Conservation (phyloP, 1,139 yeast genomes). For the Schwanniomyces etchellsii region DNA sequence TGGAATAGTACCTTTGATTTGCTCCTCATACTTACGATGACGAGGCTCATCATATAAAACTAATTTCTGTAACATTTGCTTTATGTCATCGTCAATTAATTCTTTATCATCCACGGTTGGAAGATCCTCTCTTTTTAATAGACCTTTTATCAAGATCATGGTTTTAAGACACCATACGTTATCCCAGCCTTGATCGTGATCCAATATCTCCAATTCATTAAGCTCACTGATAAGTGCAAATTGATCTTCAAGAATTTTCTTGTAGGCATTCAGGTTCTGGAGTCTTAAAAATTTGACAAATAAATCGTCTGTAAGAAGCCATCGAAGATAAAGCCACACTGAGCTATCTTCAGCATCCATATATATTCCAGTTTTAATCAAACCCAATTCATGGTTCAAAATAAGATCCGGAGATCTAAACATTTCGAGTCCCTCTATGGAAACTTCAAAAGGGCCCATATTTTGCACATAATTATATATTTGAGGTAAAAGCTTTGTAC, state of each 20-base stretch:
- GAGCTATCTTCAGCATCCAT: conserved; percentile 95
- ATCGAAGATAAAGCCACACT: conserved; percentile 81
- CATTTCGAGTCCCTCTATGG: conserved; percentile 5
- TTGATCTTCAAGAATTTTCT: conserved; percentile 34
- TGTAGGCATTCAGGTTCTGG: conserved; percentile 19
- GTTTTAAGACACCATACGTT: conserved; percentile 68
- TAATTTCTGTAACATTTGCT: conserved; percentile 34
- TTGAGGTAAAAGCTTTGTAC: conserved; percentile 63
- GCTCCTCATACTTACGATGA: conserved; percentile 51
- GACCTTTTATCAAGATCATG: conserved; percentile 37
- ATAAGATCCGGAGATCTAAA: conserved; percentile 27
- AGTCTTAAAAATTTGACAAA: conserved; percentile 28
- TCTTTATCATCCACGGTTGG: conserved; percentile 5
- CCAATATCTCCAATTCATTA: conserved; percentile 55
- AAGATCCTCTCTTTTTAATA: conserved; percentile 16
- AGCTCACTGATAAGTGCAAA: conserved; percentile 42
- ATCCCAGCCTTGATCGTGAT: conserved; percentile 45
- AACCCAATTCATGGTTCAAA: conserved; percentile 54
- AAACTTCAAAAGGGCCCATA: neutral
- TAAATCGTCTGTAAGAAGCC: conserved; percentile 63
- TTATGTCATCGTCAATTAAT: conserved; percentile 18
- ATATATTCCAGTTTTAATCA: conserved; percentile 78
- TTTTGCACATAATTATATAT: conserved; percentile 24
- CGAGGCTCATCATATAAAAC: conserved; percentile 66
- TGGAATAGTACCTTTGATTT: conserved; percentile 13